Conservation (phyloP, 257 asterid species). For the Vinca minor region DNA sequence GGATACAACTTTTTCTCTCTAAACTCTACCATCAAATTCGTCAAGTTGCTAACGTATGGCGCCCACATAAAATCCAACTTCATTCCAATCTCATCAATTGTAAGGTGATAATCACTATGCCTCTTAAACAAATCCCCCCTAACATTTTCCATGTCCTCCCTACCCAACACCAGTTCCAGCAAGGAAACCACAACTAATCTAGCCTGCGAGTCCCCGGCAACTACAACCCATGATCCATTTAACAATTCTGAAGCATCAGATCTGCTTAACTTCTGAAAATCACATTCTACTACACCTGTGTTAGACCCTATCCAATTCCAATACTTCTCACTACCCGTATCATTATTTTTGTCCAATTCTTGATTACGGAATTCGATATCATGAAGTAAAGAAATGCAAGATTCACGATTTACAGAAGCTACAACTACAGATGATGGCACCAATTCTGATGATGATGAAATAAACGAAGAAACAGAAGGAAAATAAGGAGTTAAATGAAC, state of each 20-base stretch:
- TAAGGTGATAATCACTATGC: conserved; percentile 69
- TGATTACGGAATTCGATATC: conserved; percentile 23
- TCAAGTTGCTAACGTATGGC: conserved; percentile 63
- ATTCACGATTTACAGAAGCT: conserved; percentile 35
- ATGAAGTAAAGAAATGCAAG: conserved; percentile 60
- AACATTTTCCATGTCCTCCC: conserved; percentile 39
- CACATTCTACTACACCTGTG: conserved; percentile 46
- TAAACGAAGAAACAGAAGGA: conserved; percentile 44
- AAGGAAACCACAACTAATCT: conserved; percentile 72
- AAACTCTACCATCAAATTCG: conserved; percentile 35
- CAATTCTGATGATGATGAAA: conserved; percentile 26
- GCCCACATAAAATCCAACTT: conserved; percentile 90
- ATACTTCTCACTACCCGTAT: conserved; percentile 25
- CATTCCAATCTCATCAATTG: conserved; percentile 70
- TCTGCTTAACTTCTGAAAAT: conserved; percentile 55
- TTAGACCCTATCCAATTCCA: conserved; percentile 66
- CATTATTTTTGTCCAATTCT: conserved; percentile 11
- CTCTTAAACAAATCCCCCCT: conserved; percentile 77
- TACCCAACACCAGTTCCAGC: conserved; percentile 63
- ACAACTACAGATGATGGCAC: conserved; percentile 18
- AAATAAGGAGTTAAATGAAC: conserved; percentile 85
- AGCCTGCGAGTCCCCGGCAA: conserved; percentile 92
- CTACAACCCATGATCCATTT: conserved; percentile 87
- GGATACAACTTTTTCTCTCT: conserved; percentile 43
- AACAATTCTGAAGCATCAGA: conserved; percentile 69